Conservation (phyloP, 2,329 filamentous ascomycete species). For the Macroventuria anomochaeta region DNA sequence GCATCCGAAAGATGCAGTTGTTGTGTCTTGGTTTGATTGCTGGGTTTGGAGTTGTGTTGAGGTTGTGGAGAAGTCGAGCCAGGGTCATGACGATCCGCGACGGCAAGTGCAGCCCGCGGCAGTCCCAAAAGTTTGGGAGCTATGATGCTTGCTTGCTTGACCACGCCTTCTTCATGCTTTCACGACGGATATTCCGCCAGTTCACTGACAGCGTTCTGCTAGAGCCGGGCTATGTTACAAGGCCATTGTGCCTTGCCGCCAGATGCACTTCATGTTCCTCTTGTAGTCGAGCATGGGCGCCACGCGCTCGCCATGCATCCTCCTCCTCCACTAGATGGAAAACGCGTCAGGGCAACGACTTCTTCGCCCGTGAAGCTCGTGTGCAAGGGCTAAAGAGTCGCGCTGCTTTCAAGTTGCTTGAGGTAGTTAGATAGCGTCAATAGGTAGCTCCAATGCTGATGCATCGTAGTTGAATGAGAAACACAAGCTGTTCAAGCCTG, state of each 20-base stretch:
- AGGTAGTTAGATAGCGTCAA: conserved; percentile 61
- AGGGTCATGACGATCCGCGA: not conserved
- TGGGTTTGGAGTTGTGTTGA: not conserved
- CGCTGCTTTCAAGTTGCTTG: conserved; percentile 90
- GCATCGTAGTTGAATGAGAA: conserved; percentile 75
- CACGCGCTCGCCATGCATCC: conserved; percentile 30
- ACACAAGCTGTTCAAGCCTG: conserved; percentile 77
- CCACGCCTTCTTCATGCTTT: conserved; percentile 41
- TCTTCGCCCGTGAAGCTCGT: conserved; percentile 75
- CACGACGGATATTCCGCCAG: conserved; percentile 45
- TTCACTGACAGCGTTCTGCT: conserved; percentile 45
- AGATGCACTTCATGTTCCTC: conserved; percentile 21
- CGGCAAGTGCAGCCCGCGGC: conserved; percentile 12
- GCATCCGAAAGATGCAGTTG: too few species aligned
- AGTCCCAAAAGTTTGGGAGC: conserved; percentile 22
- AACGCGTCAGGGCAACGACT: conserved; percentile 75
- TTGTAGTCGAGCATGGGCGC: conserved; percentile 8
- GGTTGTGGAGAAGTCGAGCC: not conserved
- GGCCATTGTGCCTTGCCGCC: conserved; percentile 21
- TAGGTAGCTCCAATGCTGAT: conserved; percentile 22
- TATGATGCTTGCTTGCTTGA: conserved; percentile 18
- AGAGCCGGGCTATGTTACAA: conserved; percentile 15
- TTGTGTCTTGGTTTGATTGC: not conserved
- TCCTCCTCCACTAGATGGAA: conserved; percentile 77
- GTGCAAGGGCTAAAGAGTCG: conserved; percentile 84